A percentile compares a stretch with the other conserved stretches of the same genome.
phyloP scores from a whole-genome alignment of 345 rosid species.

The Hibiscus mutabilis region DNA sequence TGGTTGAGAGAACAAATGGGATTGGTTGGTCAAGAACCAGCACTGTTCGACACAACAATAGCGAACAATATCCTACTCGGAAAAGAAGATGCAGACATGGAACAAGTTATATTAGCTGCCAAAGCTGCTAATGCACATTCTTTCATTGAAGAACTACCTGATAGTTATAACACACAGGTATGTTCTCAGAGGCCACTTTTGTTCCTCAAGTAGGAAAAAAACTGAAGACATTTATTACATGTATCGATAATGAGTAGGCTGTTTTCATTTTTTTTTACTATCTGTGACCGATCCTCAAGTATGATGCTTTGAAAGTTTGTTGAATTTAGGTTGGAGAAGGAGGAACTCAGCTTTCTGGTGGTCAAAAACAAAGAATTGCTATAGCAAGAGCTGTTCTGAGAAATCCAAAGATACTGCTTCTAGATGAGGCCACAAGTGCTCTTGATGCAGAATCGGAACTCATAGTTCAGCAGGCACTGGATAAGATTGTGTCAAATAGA shows the following conservation, averaged over 20 bases:
- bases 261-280: not conserved
- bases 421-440: slow-evolving; percentile 93
- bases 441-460: slow-evolving; percentile 80
- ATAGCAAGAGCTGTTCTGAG: slow-evolving; percentile 78
- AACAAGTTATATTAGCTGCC: slow-evolving; percentile 54
- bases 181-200: not conserved
- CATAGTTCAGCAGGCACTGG: slow-evolving; percentile 67
- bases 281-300: not conserved
- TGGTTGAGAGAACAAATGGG: slow-evolving; percentile 92
- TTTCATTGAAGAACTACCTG: slow-evolving; percentile 50
- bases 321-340: slow-evolving; percentile 78
- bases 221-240: not conserved
- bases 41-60: slow-evolving; percentile 69
- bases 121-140: slow-evolving; percentile 80
- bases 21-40: slow-evolving; percentile 87
- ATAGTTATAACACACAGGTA: slow-evolving; percentile 73
- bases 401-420: slow-evolving; percentile 69
- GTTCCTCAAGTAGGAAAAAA: not conserved
- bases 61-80: slow-evolving; percentile 62
- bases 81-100: slow-evolving; percentile 47
- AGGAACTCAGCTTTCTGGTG: slow-evolving; percentile 95
- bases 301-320: slow-evolving; percentile 5
- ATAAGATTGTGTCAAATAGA: slow-evolving; percentile 48
- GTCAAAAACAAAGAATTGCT: slow-evolving; percentile 86
- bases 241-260: not conserved